Conservation (phyloP, 768 basidiomycete species). For the Pulveroboletus sp. region DNA sequence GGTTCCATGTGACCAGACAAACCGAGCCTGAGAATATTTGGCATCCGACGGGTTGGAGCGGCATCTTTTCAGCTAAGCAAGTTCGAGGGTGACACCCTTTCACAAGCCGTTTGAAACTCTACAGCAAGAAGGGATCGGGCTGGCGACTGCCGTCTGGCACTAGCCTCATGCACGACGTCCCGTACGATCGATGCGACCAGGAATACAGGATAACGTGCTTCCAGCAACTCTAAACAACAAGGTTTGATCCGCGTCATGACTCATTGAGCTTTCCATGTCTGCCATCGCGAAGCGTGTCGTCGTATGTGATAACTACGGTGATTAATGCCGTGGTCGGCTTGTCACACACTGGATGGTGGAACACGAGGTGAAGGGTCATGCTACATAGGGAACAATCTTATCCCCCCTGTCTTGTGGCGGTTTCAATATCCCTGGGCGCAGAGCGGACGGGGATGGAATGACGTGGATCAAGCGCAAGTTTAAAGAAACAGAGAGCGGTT, state of each 20-base stretch:
- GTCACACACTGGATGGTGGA: conserved; percentile 2
- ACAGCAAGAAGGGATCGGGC: too few relatives aligned
- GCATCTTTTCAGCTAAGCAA: too few relatives aligned
- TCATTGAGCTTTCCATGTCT: background rate
- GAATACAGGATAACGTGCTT: background rate
- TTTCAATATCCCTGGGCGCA: background rate
- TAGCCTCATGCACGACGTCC: background rate
- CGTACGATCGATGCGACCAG: background rate
- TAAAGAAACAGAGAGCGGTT: background rate
- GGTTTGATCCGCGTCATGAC: too few relatives aligned
- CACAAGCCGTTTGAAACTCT: background rate
- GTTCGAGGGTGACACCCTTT: too few relatives aligned
- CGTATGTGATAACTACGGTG: conserved; percentile 7
- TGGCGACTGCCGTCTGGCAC: too few relatives aligned
- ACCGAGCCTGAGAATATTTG: too few relatives aligned
- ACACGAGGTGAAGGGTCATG: conserved; percentile 9
- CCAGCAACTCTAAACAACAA: background rate
- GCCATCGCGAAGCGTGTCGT: background rate
- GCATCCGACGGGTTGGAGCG: too few relatives aligned
- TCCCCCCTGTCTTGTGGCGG: background rate
- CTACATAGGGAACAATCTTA: background rate
- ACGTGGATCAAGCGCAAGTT: background rate
- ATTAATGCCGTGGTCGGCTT: conserved; percentile 5
- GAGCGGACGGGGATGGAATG: background rate
- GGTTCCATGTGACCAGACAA: too few relatives aligned